phyloP scores from a whole-genome alignment of 1,139 yeast species.

The Zygoascus hellenicus region DNA sequence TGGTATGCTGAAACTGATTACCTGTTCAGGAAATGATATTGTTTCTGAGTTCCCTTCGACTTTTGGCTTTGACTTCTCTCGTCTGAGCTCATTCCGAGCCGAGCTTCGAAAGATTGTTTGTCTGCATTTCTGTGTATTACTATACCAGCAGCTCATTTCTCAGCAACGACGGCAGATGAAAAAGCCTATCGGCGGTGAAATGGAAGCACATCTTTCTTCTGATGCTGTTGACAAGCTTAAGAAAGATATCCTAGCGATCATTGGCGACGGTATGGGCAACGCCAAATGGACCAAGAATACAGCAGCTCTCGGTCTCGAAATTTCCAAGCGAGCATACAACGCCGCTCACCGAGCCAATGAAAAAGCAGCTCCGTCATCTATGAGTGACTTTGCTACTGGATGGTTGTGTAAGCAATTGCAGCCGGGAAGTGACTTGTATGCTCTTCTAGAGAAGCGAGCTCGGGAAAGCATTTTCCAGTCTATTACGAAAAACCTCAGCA shows the following conservation, averaged over 20 bases:
- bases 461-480: slow-evolving; percentile 22
- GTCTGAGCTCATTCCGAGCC: slow-evolving; percentile 71
- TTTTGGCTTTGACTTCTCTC: slow-evolving; percentile 79
- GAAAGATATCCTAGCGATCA: slow-evolving; percentile 67
- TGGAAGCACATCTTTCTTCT: slow-evolving; percentile 13
- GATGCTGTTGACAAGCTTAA: slow-evolving; percentile 36
- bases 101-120: slow-evolving; percentile 84
- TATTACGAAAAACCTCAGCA: slow-evolving; percentile 18
- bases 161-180: slow-evolving; percentile 32
- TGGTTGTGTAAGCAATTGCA: slow-evolving; percentile 86
- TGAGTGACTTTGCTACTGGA: slow-evolving; percentile 54
- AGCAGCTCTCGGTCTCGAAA: slow-evolving; percentile 63
- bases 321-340: slow-evolving; percentile 43
- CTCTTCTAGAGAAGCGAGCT: slow-evolving; percentile 56
- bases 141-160: slow-evolving; percentile 61
- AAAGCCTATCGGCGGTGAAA: slow-evolving; percentile 14
- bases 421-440: slow-evolving; percentile 74
- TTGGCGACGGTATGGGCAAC: slow-evolving; percentile 79
- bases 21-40: slow-evolving; percentile 63
- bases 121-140: slow-evolving; percentile 63
- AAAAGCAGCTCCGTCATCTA: slow-evolving; percentile 34
- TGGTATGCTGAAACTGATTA: slow-evolving; percentile 55
- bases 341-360: slow-evolving; percentile 12
- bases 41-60: slow-evolving; percentile 80
- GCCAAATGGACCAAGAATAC: slow-evolving; percentile 88